Evolutionary conservation across 371 early-diverging fungal species (phyloP).

Genomic region (Phascolomyces articulosus): DNA sequence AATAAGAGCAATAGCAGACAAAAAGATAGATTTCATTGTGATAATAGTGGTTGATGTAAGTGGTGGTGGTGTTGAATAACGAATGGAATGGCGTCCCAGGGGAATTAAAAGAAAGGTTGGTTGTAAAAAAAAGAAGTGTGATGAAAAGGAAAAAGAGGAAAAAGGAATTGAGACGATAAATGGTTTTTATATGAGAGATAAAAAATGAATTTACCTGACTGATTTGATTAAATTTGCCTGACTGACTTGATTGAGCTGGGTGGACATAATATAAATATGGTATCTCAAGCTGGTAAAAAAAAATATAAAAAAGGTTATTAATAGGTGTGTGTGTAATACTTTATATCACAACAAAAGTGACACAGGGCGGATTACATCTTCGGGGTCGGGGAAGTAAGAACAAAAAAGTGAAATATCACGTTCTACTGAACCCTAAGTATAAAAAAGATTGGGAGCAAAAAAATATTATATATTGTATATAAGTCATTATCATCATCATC

Average conservation of each 20-base stretch:
- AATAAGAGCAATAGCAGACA: conserved; percentile 18
- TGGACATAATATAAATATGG: no score
- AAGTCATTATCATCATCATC: no score
- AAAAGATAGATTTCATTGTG: conserved; percentile 23
- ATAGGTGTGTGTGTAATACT: background rate
- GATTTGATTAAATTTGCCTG: no score
- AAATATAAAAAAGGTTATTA: background rate
- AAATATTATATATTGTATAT: no score
- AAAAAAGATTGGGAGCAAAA: background rate
- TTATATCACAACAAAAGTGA: background rate
- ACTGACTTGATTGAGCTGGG: no score
- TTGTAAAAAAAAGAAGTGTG: background rate
- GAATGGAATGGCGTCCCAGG: background rate
- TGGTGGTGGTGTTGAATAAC: conserved; percentile 1
- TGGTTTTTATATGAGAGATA: background rate
- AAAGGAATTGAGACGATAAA: no score
- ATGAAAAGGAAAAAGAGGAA: background rate
- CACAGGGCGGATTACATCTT: conserved; percentile 11
- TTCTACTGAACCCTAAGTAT: conserved; percentile 6
- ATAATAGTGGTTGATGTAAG: background rate
- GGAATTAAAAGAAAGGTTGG: background rate
- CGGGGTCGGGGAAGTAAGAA: conserved; percentile 13
- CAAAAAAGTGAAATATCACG: conserved; percentile 14
- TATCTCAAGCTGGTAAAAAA: background rate
- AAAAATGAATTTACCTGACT: no score